These are phyloP conservation scores for Hypoxylon subgilvum DNA, from an alignment of 495 filamentous ascomycete genomes.

Conservation along the genomic window DNA sequence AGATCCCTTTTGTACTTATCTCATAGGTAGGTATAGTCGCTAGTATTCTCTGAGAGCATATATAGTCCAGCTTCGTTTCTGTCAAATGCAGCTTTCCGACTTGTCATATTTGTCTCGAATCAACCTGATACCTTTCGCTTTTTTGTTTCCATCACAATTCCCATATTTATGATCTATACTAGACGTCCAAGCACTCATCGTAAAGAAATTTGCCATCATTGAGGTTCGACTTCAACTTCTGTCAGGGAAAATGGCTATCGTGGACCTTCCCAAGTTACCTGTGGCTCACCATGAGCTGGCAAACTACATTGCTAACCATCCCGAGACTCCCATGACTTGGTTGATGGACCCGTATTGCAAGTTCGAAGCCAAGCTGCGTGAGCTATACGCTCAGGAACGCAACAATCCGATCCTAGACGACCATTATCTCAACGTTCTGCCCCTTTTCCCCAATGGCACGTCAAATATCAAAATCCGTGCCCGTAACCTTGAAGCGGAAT, in stretches of 20 bases:
- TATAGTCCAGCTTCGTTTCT: conserved; percentile 4
- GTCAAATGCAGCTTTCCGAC: too few relatives aligned
- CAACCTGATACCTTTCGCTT: not conserved
- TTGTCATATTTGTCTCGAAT: not conserved
- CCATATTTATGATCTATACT: not conserved
- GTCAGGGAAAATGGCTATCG: conserved; percentile 42
- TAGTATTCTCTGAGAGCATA: conserved; percentile 18
- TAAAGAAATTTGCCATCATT: too few relatives aligned
- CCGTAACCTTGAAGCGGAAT: conserved; percentile 65
- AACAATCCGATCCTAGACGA: conserved; percentile 63
- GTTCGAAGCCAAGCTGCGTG: conserved; percentile 71
- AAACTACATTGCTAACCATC: conserved; percentile 56
- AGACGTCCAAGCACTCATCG: too few relatives aligned
- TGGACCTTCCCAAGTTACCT: conserved; percentile 52
- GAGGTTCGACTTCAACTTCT: not conserved
- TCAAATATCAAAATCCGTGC: conserved; percentile 64
- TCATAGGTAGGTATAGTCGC: too few relatives aligned
- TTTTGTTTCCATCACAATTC: not conserved
- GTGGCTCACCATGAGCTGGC: conserved; percentile 50
- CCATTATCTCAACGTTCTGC: conserved; percentile 69
- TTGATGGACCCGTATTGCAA: conserved; percentile 71
- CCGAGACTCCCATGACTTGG: conserved; percentile 58
- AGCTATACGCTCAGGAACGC: conserved; percentile 73
- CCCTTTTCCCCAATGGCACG: conserved; percentile 68
- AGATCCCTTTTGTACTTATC: conserved; percentile 1